Base-by-base conservation (phyloP, 495 filamentous ascomycete genomes). In the Saxispiralis lemnorum region DNA sequence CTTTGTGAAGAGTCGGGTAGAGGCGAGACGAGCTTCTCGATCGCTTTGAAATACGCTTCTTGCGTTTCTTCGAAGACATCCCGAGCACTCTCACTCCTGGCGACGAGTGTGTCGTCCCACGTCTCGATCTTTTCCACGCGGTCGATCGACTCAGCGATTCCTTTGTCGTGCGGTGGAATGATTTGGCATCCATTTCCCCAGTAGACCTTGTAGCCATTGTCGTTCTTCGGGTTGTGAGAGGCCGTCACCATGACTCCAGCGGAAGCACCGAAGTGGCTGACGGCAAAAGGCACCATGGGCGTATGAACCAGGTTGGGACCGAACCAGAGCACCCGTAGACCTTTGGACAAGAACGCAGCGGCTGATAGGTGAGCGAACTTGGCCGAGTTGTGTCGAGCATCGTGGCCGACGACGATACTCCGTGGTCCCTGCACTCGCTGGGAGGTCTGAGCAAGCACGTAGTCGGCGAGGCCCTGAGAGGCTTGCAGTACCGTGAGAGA, bases 151-250 rank as follows among this genome's bases (percentile, higher is more conserved):
- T 60, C 62, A 2, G 75, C 66, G 38, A 83, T 83, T 33, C 69
- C 66, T 17, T 53, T 60, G 48, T 82, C 79, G 48, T 73, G 64
- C 39, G 78, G 78, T 13, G 74, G 63, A 39, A 79, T 76, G 47
- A 81, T 80, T 55, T 83, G 78, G 47, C 75, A 79, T 12, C 75
- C 78, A 54, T 79, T 79, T 39, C 58, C 64, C 60, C 74, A 79
- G 59, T 79, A 81, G 18, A 83, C 78, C 61, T 83, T 83, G 59
- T 81, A 82, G 32, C 76, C 71, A 53, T 83, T 82, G 55, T 83
- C 78, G 47, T 71, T 60, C 15, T 73, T 69, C 38, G 78, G 79
- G 50, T 83, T 83, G 57, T 80, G 75, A 47, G 72, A 76, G 18
- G 79, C 79, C 35, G 79, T 82, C 38, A 82, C 66, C 79, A 83